These are phyloP conservation scores for Mucor mucedo DNA, from an alignment of 371 early-diverging fungal species.

Conservation along the genomic window DNA sequence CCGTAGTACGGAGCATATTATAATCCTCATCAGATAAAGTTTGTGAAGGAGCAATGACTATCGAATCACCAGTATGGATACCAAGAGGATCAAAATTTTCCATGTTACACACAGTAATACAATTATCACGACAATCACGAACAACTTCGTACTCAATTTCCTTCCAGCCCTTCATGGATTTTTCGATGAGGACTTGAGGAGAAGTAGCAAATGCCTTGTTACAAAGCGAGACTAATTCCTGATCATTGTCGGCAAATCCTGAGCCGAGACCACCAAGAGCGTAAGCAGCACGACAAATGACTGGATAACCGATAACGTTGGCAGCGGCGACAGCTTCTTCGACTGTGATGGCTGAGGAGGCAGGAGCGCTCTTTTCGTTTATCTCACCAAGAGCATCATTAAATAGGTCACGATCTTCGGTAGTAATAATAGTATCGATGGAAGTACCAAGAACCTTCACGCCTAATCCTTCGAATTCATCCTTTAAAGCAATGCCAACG, in stretches of 20 bases:
- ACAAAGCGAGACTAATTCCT: conserved; percentile 77
- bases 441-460: conserved; percentile 94
- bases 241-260: conserved; percentile 88
- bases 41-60: conserved; percentile 95
- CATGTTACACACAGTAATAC: conserved; percentile 98
- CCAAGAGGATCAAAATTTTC: conserved; percentile 98
- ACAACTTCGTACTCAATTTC: conserved; percentile 98
- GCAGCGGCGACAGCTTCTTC: conserved; percentile 87
- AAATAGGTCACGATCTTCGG: conserved; percentile 95
- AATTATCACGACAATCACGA: conserved; percentile 90
- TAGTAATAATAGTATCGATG: conserved; percentile 87
- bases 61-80: conserved; percentile 97
- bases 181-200: conserved; percentile 94
- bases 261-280: conserved; percentile 95
- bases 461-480: conserved; percentile 83
- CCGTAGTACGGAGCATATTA: conserved; percentile 93
- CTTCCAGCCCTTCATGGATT: conserved; percentile 98
- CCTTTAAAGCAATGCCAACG: conserved; percentile 87
- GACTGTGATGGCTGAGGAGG: conserved; percentile 75
- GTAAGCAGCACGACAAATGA: conserved; percentile 94
- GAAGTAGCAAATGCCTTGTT: conserved; percentile 84
- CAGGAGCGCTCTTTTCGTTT: conserved; percentile 84
- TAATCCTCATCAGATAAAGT: conserved; percentile 95
- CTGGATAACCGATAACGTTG: conserved; percentile 87
- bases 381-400: conserved; percentile 86